Evolutionary conservation across 805 yeast species (phyloP).

Genomic region (Sugiyamaella chiloensis): DNA sequence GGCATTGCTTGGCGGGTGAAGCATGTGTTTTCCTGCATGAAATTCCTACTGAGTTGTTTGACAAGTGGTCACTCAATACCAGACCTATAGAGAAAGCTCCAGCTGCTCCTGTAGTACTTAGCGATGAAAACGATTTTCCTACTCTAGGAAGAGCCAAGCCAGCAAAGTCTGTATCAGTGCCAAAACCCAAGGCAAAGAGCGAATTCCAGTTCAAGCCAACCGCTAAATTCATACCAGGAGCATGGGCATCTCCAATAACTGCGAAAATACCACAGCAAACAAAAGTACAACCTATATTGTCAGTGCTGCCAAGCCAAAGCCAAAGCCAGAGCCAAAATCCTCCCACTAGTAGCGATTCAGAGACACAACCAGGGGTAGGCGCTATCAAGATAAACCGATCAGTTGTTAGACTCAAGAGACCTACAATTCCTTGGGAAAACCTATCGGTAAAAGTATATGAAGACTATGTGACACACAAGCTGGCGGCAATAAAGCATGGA

Average conservation of each 20-base stretch:
- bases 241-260: background rate
- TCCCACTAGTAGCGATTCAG: background rate
- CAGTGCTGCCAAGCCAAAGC: background rate
- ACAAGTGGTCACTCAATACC: conserved; percentile 10
- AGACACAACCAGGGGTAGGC: background rate
- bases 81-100: background rate
- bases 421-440: conserved; percentile 30
- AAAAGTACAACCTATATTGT: too few species aligned
- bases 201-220: conserved; percentile 16
- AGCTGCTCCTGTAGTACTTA: conserved; percentile 18
- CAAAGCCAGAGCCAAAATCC: background rate
- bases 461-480: conserved; percentile 28
- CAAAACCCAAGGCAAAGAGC: background rate
- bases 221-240: conserved; percentile 12
- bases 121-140: conserved; percentile 26
- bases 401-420: background rate
- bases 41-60: conserved; percentile 31
- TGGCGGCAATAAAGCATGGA: conserved; percentile 26
- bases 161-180: conserved; percentile 5
- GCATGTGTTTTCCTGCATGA: conserved; percentile 42
- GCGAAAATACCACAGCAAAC: background rate
- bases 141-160: conserved; percentile 19
- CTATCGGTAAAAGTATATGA: conserved; percentile 24
- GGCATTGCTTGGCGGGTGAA: conserved; percentile 43
- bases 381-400: conserved; percentile 8